Percentiles rank a stretch among this genome's conserved stretches.
Conservation (phyloP, 2,329 filamentous ascomycete species). For the Teratosphaeria destructans region DNA sequence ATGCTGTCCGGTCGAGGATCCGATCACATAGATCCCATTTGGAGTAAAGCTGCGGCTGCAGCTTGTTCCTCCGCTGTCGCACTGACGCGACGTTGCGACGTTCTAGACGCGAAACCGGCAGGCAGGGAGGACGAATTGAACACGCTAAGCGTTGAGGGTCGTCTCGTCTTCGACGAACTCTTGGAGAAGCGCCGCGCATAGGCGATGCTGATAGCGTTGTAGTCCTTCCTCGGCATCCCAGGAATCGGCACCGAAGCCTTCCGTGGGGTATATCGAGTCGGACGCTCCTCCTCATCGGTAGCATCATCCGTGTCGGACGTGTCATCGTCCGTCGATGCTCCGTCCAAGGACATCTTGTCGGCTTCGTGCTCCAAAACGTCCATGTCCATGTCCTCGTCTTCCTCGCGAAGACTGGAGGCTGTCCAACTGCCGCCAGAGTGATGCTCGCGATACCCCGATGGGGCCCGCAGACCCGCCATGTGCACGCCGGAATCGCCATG, state of each 20-base stretch:
- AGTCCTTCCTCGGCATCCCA: conserved; percentile 15
- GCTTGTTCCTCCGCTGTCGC: conserved; percentile 64
- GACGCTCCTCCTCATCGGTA: conserved; percentile 96
- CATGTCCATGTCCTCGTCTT: conserved; percentile 47
- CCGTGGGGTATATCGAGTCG: conserved; percentile 61
- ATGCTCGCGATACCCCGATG: conserved; percentile 18
- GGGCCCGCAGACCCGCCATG: conserved; percentile 17
- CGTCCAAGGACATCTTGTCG: conserved; percentile 87
- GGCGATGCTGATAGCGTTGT: conserved; percentile 20
- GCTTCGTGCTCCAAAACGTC: conserved; percentile 74
- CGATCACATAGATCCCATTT: conserved; percentile 57
- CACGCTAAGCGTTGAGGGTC: background rate
- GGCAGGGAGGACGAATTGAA: conserved; percentile 15
- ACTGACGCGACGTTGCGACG: conserved; percentile 1
- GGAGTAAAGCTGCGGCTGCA: conserved; percentile 69
- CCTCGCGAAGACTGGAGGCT: conserved; percentile 57
- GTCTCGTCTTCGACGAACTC: conserved; percentile 14
- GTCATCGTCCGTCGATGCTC: conserved; percentile 58
- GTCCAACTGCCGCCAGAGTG: conserved; percentile 50
- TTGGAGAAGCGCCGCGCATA: conserved; percentile 16
- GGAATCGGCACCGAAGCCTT: conserved; percentile 40
- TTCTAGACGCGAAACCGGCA: conserved; percentile 4
- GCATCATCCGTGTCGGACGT: conserved; percentile 50
- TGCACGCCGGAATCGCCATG: conserved; percentile 24
- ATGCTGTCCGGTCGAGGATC: background rate